Evolutionary conservation across 2,329 filamentous ascomycete species (phyloP).

Genomic region (Fusarium acutatum): DNA sequence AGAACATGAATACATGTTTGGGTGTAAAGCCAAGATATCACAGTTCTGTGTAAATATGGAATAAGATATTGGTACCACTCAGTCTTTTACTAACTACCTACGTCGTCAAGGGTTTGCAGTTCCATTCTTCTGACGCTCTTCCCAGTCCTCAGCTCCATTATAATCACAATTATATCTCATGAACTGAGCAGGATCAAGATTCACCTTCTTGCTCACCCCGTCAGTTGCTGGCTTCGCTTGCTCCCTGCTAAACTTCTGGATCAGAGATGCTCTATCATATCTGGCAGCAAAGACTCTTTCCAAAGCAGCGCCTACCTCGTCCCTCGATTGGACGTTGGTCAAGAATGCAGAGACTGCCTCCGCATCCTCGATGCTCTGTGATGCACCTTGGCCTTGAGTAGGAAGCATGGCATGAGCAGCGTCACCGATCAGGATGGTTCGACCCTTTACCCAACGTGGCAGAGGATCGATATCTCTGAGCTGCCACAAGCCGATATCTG

Average conservation of each 20-base stretch:
- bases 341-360: constrained; percentile 1
- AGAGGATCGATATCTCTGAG: constrained; percentile 13
- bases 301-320: not conserved
- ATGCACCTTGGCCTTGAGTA: constrained; percentile 12
- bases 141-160: constrained; percentile 30
- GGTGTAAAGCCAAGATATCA: not conserved
- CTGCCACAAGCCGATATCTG: constrained; percentile 9
- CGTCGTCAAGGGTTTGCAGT: not conserved
- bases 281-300: constrained; percentile 10
- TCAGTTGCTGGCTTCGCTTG: constrained; percentile 34
- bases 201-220: constrained; percentile 16
- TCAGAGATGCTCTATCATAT: constrained; percentile 21
- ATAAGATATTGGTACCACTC: not conserved
- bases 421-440: constrained; percentile 5
- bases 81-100: not conserved
- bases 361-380: constrained; percentile 9
- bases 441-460: constrained; percentile 3
- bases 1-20: fast-evolving
- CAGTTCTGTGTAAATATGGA: not conserved
- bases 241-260: constrained; percentile 35
- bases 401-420: constrained; percentile 13
- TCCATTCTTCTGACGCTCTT: constrained; percentile 21
- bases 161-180: constrained; percentile 37
- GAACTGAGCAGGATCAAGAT: constrained; percentile 33
- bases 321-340: not conserved